Conservation (phyloP, 2,329 filamentous ascomycete genomes). For the Fusarium nygamai region DNA sequence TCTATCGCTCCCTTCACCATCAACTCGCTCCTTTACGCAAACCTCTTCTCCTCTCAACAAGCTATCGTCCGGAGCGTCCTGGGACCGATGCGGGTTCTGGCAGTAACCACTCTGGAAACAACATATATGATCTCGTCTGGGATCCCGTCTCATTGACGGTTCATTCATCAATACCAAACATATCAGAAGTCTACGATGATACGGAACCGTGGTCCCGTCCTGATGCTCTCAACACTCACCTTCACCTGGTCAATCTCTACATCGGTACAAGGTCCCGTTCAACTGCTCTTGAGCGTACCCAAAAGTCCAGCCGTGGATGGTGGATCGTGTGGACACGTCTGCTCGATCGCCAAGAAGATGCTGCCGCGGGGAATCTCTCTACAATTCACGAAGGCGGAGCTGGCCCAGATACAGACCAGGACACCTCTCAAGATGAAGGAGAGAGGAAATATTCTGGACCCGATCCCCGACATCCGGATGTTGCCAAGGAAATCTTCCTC, state of each 20-base stretch:
- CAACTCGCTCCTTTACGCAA: constrained; percentile 69
- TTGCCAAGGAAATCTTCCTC: constrained; percentile 69
- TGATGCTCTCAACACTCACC: constrained; percentile 73
- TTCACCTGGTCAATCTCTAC: constrained; percentile 69
- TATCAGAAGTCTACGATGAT: constrained; percentile 58
- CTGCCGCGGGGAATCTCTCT: constrained; percentile 28
- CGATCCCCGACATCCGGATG: constrained; percentile 16
- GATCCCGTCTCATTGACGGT: constrained; percentile 66
- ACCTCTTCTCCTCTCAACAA: constrained; percentile 65
- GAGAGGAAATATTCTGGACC: constrained; percentile 22
- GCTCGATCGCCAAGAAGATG: constrained; percentile 49
- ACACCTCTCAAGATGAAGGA: constrained; percentile 10
- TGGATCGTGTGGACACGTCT: constrained; percentile 75
- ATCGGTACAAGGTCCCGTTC: constrained; percentile 53
- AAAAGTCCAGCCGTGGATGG: constrained; percentile 74
- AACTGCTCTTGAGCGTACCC: constrained; percentile 67
- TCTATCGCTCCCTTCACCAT: constrained; percentile 69
- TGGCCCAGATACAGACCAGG: constrained; percentile 7
- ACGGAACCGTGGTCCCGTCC: constrained; percentile 63
- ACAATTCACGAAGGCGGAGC: constrained; percentile 43
- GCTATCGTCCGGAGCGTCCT: constrained; percentile 63
- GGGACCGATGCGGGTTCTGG: constrained; percentile 43
- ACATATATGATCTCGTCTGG: constrained; percentile 72
- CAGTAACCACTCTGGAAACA: constrained; percentile 31
- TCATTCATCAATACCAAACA: constrained; percentile 73